Evolutionary conservation across 2,329 filamentous ascomycete species (phyloP).

Genomic region (Ilyonectria destructans): DNA sequence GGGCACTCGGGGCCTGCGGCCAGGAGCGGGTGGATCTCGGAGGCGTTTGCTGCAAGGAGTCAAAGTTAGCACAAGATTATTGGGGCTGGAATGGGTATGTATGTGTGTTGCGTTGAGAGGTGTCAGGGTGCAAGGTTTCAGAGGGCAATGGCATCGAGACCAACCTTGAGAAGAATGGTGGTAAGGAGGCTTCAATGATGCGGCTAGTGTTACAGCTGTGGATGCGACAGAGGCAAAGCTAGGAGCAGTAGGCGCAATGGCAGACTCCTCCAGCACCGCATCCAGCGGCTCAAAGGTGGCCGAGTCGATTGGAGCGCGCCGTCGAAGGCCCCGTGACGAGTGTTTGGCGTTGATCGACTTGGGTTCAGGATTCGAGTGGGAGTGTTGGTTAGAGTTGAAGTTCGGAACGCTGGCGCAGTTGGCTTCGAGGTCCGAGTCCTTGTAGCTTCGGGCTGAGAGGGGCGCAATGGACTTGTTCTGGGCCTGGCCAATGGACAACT

Average conservation of each 20-base stretch:
- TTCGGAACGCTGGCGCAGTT: not conserved
- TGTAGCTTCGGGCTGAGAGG: constrained; percentile 25
- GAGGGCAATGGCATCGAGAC: constrained; percentile 13
- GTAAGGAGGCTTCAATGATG: constrained; percentile 20
- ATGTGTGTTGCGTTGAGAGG: not conserved
- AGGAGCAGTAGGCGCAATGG: constrained; percentile 22
- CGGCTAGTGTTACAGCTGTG: constrained; percentile 21
- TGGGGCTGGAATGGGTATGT: not conserved
- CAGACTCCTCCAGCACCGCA: constrained; percentile 52
- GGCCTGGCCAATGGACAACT: constrained; percentile 46
- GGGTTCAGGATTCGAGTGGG: constrained; percentile 7
- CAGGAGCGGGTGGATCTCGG: constrained; percentile 45
- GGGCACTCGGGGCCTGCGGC: constrained; percentile 43
- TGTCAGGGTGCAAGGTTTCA: not conserved
- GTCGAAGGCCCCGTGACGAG: constrained; percentile 45
- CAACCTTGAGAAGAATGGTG: constrained; percentile 36
- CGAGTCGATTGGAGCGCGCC: constrained; percentile 52
- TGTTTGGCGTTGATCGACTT: constrained; percentile 37
- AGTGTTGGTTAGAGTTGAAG: constrained; percentile 1
- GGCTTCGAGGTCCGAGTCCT: constrained; percentile 15
- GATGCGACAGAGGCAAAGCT: constrained; percentile 11
- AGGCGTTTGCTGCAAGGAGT: constrained; percentile 27
- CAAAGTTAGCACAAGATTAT: constrained; percentile 35
- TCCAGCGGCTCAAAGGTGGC: constrained; percentile 55
- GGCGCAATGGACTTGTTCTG: constrained; percentile 45